A percentile compares a stretch with the other conserved stretches of the same genome.
phyloP scores from a whole-genome alignment of 2,329 filamentous ascomycete genomes.

The Aspergillus ibericus region DNA sequence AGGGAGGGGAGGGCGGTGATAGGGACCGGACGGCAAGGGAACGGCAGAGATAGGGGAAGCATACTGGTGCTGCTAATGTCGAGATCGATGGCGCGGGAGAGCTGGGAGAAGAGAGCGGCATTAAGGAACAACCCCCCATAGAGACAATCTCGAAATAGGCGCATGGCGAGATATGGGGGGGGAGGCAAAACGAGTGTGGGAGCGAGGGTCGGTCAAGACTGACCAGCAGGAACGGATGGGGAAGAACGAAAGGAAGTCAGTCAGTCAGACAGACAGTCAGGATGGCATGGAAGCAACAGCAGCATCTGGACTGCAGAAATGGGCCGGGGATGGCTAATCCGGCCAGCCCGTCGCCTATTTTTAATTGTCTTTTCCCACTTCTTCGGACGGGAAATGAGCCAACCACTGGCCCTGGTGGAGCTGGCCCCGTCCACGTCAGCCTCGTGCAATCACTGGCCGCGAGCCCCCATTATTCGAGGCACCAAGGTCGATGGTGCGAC shows the following conservation, averaged over 20 bases:
- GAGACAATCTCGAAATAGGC: constrained; percentile 3
- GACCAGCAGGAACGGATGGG: background rate
- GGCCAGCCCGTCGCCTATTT: background rate
- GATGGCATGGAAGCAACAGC: background rate
- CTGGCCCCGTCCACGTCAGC: constrained; percentile 1
- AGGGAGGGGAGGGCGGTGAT: background rate
- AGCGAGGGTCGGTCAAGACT: background rate
- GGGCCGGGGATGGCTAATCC: background rate
- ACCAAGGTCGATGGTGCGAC: background rate
- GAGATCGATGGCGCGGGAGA: constrained; percentile 24
- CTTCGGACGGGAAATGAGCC: background rate
- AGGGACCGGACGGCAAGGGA: too few species aligned
- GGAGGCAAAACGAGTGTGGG: background rate
- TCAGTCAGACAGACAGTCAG: background rate
- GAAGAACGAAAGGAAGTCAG: background rate
- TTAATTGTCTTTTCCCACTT: background rate
- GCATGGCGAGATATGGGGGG: background rate
- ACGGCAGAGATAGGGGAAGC: constrained; percentile 3
- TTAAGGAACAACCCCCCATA: constrained; percentile 3
- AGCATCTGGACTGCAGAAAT: background rate
- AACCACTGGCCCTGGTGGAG: background rate
- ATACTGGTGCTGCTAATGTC: constrained; percentile 29
- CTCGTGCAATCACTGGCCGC: background rate
- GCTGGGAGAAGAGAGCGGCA: constrained; percentile 5
- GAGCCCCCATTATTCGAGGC: background rate